Evolutionary conservation across 2,329 filamentous ascomycete genomes (phyloP).

Genomic region (Tympanopsis confertula): DNA sequence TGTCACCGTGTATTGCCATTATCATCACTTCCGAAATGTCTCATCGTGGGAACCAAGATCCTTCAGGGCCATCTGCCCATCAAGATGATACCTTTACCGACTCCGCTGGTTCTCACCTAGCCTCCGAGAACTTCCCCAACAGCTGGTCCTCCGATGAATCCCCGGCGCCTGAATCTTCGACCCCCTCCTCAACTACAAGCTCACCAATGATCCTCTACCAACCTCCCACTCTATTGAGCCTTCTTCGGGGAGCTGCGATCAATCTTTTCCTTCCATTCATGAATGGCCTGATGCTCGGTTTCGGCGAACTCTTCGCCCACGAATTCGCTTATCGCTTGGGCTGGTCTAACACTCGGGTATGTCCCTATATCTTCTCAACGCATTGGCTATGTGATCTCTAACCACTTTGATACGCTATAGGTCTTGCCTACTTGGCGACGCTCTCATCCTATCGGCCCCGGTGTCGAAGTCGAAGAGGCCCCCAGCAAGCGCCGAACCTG

Average conservation of each 20-base stretch:
- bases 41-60: too few species aligned
- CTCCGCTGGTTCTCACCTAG: too few species aligned
- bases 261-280: conserved; percentile 92
- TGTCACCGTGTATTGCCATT: too few species aligned
- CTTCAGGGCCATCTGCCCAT: too few species aligned
- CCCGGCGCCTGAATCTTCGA: too few species aligned
- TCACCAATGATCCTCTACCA: conserved; percentile 74
- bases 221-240: conserved; percentile 75
- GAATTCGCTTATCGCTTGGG: conserved; percentile 87
- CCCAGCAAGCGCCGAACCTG: conserved; percentile 31
- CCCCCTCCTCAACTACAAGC: conserved; percentile 49
- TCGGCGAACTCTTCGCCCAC: conserved; percentile 92
- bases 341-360: conserved; percentile 87
- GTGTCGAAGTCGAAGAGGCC: conserved; percentile 63
- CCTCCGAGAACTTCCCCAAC: too few species aligned
- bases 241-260: conserved; percentile 81
- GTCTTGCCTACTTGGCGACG: conserved; percentile 51
- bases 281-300: conserved; percentile 96
- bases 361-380: conserved; percentile 10
- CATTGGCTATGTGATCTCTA: too few species aligned
- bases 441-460: conserved; percentile 62
- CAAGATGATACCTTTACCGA: too few species aligned
- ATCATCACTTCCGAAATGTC: too few species aligned
- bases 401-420: too few species aligned
- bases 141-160: too few species aligned